phyloP scores from a whole-genome alignment of 306 rosid species.

The Prunus padus region DNA sequence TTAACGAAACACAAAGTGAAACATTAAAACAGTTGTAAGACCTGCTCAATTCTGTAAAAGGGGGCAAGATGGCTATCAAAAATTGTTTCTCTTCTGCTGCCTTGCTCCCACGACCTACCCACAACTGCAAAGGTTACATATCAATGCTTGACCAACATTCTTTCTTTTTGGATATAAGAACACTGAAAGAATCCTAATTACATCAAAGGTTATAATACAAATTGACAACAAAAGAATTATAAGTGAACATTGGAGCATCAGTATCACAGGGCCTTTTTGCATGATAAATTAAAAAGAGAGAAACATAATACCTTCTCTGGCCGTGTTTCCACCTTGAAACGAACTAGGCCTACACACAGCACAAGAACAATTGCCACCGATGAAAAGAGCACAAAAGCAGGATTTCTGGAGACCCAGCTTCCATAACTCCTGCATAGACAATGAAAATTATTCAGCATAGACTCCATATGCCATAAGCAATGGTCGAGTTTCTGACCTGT shows the following conservation, averaged over 20 bases:
- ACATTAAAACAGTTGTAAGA: constrained; percentile 10
- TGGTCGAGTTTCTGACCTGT: constrained; percentile 58
- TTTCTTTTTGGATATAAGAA: neutral
- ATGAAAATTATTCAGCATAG: constrained; percentile 17
- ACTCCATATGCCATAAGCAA: constrained; percentile 11
- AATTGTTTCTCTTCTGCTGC: constrained; percentile 90
- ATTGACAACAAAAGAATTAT: constrained; percentile 2
- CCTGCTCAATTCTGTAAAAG: constrained; percentile 97
- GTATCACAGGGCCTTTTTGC: constrained; percentile 17
- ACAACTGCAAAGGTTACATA: constrained; percentile 58
- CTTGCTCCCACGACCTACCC: constrained; percentile 94
- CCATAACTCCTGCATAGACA: constrained; percentile 70
- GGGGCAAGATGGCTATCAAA: constrained; percentile 94
- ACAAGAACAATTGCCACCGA: constrained; percentile 74
- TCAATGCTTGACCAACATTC: constrained; percentile 13
- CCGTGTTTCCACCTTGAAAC: constrained; percentile 81
- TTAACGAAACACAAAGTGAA: constrained; percentile 7
- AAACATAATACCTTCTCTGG: constrained; percentile 76
- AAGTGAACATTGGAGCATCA: neutral
- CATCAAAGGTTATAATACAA: constrained; percentile 15
- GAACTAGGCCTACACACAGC: constrained; percentile 72
- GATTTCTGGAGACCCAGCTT: constrained; percentile 82
- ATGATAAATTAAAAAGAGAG: constrained; percentile 24
- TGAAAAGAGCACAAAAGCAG: constrained; percentile 64
- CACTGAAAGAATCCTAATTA: neutral